Conservation (phyloP, 2,329 filamentous ascomycete species). For the Blastomyces emzantsi region DNA sequence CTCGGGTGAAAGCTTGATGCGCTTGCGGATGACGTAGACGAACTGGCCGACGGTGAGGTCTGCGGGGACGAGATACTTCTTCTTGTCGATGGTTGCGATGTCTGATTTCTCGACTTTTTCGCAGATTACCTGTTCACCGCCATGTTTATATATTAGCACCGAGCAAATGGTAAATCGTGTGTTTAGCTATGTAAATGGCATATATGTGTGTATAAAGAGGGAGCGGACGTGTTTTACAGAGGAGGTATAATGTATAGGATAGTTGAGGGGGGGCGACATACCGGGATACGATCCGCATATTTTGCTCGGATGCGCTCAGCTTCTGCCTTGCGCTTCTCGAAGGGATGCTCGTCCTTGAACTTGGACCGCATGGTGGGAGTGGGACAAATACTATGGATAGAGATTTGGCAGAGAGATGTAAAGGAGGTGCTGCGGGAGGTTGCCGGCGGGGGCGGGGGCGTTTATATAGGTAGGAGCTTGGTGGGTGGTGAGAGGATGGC, state of each 20-base stretch:
- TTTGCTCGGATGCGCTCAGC: slow-evolving; percentile 99
- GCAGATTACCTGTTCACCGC: slow-evolving; percentile 72
- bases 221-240: slow-evolving; percentile 12
- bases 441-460: too few relatives aligned
- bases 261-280: slow-evolving; percentile 45
- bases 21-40: slow-evolving; percentile 99
- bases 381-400: slow-evolving; percentile 16
- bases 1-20: slow-evolving; percentile 98
- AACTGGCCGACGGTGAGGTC: slow-evolving; percentile 99
- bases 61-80: slow-evolving; percentile 97
- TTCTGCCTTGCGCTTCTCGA: slow-evolving; percentile 99
- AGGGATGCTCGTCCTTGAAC: slow-evolving; percentile 99
- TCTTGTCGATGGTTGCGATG: slow-evolving; percentile 99
- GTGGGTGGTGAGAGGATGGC: slow-evolving; percentile 7
- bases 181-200: neutral
- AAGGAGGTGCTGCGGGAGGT: neutral
- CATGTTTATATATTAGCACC: slow-evolving; percentile 17
- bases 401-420: slow-evolving; percentile 13
- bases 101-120: slow-evolving; percentile 99
- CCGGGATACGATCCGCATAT: slow-evolving; percentile 95
- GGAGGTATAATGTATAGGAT: neutral
- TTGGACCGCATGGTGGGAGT: slow-evolving; percentile 82
- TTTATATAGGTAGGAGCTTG: slow-evolving; percentile 7
- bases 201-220: slow-evolving; percentile 6
- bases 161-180: neutral